phyloP scores from a whole-genome alignment of 2,329 filamentous ascomycete genomes.

The Penicillium verrucosum region DNA sequence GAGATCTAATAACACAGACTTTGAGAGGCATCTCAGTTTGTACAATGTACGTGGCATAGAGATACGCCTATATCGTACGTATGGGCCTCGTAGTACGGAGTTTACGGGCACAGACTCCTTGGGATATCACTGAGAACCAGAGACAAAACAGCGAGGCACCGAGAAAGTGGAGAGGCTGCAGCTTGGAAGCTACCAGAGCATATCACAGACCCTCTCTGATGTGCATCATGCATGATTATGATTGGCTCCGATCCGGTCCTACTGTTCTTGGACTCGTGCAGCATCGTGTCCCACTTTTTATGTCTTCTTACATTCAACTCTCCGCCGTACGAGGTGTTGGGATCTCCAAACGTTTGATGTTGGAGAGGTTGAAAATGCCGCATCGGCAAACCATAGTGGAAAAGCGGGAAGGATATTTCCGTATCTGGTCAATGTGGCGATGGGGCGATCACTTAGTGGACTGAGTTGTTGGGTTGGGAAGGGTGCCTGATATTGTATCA shows the following conservation, averaged over 20 bases:
- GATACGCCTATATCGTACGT: background rate
- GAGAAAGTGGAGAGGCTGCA: conserved; percentile 18
- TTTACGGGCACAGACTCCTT: conserved; percentile 6
- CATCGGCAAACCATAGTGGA: conserved; percentile 9
- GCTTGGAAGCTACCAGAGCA: conserved; percentile 15
- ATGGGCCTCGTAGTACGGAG: background rate
- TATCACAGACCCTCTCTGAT: conserved; percentile 19
- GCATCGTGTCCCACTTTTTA: conserved; percentile 4
- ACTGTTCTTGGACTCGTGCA: conserved; percentile 3
- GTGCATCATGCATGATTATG: conserved; percentile 10
- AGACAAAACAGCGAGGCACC: conserved; percentile 4
- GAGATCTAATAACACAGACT: conserved; percentile 14
- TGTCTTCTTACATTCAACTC: background rate
- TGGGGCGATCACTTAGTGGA: background rate
- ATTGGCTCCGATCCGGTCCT: conserved; percentile 11
- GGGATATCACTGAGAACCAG: background rate
- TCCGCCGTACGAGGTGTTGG: background rate
- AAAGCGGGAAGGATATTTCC: background rate
- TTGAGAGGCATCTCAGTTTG: background rate
- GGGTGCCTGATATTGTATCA: conserved; percentile 3
- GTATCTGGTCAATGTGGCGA: conserved; percentile 1
- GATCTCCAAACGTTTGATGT: background rate
- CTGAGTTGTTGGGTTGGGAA: background rate
- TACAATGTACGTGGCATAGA: background rate
- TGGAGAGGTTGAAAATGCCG: conserved; percentile 1